Base-by-base conservation (phyloP, 257 asterid genomes). In the Solanum neorickii region DNA sequence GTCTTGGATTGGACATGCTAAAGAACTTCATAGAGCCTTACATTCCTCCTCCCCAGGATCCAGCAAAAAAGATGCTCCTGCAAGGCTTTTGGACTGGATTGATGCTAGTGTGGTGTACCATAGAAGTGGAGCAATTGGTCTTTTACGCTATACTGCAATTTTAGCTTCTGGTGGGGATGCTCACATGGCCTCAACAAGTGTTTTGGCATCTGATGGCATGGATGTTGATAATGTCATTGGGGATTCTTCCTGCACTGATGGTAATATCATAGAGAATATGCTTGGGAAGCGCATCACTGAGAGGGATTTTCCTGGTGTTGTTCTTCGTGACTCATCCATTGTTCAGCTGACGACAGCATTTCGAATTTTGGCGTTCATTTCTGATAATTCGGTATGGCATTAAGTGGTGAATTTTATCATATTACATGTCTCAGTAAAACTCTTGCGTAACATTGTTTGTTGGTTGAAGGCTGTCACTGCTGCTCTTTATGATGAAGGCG, bases 101-200 rank as follows among this genome's bases (percentile, higher is more conserved):
- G 99, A 97, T 93, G 98, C 98, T 83, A 92, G 99, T 82, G 98
- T 96, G 80, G 98, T 97, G 90, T 97, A 96, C 94, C 98, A 97
- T 83, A 96, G 92, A 87, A 96, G 94, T 88, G 99, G 99, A 56
- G 91, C 93, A 65, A 90, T 92, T 91, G 98, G 98, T 70, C 94
- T 94, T 75, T 88, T 94, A 90, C 93, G 94, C 29, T 94, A 94
- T 91, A 94, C 94, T 90, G 97, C 95, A 83, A 92, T 94, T 74
- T 88, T 97, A 93, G 98, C 96, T 87, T 97, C 99, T 84, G 99
- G 99, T 78, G 98, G 98, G 87, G 99, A 97, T 87, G 96, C 95
- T 69, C 98, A 95, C 90, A 93, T 95, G 98, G 97, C 96, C 80
- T 92, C 98, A 83, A 91, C 96, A 90, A 95, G 97, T 85, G 93